These are phyloP conservation scores for Salvia rosmarinus DNA, from an alignment of 257 asterid genomes.

Conservation along the genomic window DNA sequence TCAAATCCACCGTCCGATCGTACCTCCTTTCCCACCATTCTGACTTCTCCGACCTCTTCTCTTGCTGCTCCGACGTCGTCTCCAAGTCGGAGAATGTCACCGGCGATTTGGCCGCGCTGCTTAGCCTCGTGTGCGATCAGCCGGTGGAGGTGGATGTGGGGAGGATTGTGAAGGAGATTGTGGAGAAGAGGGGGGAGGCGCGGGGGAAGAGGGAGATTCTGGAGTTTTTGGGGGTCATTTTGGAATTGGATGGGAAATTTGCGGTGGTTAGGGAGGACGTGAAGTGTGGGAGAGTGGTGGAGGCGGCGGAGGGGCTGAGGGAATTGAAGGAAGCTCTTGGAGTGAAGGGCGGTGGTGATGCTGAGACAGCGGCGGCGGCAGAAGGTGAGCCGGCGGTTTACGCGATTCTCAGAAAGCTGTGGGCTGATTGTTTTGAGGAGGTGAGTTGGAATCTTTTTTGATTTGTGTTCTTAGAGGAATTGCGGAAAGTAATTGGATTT, in stretches of 20 bases:
- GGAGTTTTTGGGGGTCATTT: conserved; percentile 56
- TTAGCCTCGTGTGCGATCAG: conserved; percentile 60
- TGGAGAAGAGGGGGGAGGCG: conserved; percentile 63
- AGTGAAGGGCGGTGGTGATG: conserved; percentile 49
- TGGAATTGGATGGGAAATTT: conserved; percentile 58
- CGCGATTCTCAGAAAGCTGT: conserved; percentile 62
- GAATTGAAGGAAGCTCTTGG: conserved; percentile 70
- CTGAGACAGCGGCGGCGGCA: conserved; percentile 32
- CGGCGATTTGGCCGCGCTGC: conserved; percentile 44
- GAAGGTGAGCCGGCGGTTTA: conserved; percentile 64
- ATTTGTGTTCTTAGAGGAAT: not conserved
- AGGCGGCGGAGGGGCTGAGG: conserved; percentile 67
- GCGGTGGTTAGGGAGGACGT: conserved; percentile 55
- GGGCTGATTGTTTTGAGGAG: conserved; percentile 82
- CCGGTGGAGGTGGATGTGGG: conserved; percentile 64
- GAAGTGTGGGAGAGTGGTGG: conserved; percentile 58
- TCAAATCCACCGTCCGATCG: conserved; percentile 81
- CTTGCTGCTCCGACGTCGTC: conserved; percentile 72
- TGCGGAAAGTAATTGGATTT: not conserved
- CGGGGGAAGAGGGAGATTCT: conserved; percentile 71
- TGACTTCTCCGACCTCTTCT: conserved; percentile 77
- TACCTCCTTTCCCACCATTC: conserved; percentile 75
- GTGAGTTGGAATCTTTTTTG: conserved; percentile 38
- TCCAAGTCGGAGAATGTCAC: conserved; percentile 60
- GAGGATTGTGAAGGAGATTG: conserved; percentile 54